phyloP scores from a whole-genome alignment of 768 basidiomycete genomes.

The Phylloporus arenicola region DNA sequence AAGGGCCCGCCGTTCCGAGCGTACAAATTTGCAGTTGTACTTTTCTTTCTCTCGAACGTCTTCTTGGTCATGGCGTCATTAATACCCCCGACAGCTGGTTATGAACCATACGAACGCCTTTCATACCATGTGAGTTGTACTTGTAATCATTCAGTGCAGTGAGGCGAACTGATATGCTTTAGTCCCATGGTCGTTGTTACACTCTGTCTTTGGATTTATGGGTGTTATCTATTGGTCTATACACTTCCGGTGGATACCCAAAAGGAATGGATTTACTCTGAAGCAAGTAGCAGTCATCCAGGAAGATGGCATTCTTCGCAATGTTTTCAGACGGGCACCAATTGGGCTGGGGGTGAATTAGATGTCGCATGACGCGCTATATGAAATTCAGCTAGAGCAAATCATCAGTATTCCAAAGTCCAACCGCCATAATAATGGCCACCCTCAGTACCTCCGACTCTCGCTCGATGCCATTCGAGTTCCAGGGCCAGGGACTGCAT shows the following conservation, averaged over 20 bases:
- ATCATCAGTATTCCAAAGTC: too few relatives aligned
- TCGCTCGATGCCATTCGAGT: slow-evolving; percentile 56
- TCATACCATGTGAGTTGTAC: slow-evolving; percentile 69
- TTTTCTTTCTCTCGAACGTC: slow-evolving; percentile 62
- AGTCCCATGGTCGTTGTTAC: slow-evolving; percentile 51
- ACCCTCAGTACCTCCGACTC: slow-evolving; percentile 41
- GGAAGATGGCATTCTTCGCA: slow-evolving; percentile 55
- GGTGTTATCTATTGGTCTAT: slow-evolving; percentile 56
- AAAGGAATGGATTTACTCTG: slow-evolving; percentile 43
- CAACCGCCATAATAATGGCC: too few relatives aligned
- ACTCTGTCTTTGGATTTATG: slow-evolving; percentile 40
- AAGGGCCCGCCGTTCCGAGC: slow-evolving; percentile 61
- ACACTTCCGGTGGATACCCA: slow-evolving; percentile 47
- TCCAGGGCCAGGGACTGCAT: too few relatives aligned
- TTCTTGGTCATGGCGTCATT: slow-evolving; percentile 60
- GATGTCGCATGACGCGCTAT: neutral
- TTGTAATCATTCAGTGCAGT: neutral
- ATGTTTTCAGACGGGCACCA: slow-evolving; percentile 42
- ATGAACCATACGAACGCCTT: slow-evolving; percentile 48
- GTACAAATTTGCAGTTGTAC: slow-evolving; percentile 40
- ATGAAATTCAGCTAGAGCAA: too few relatives aligned
- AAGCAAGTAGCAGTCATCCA: slow-evolving; percentile 42
- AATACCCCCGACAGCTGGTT: slow-evolving; percentile 52
- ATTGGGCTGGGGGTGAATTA: slow-evolving; percentile 1
- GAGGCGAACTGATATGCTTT: neutral